Evolutionary conservation across 768 basidiomycete species (phyloP).

Genomic region (Mycena venus): DNA sequence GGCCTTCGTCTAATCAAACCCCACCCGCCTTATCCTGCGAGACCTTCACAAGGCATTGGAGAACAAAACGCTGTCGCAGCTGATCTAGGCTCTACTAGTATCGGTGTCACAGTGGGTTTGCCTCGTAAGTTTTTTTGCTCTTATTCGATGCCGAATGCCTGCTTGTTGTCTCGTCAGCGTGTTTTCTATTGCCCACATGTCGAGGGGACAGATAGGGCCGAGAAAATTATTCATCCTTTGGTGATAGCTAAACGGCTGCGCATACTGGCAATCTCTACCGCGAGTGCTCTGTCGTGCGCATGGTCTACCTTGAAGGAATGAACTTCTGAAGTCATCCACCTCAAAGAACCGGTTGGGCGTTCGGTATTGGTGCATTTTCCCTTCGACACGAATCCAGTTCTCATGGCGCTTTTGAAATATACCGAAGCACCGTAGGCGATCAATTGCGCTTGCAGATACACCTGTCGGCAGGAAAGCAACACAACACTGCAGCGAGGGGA

Average conservation of each 20-base stretch:
- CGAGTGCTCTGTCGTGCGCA: not conserved
- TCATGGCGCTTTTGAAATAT: not conserved
- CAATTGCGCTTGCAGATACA: not conserved
- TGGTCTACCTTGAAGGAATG: not conserved
- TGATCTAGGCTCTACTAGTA: not conserved
- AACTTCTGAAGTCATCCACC: not conserved
- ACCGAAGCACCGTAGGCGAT: not conserved
- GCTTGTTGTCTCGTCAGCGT: not conserved
- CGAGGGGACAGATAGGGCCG: not conserved
- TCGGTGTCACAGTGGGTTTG: not conserved
- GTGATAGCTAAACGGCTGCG: not conserved
- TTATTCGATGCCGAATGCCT: not conserved
- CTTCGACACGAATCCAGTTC: not conserved
- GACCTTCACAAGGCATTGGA: not conserved
- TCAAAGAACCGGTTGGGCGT: not conserved
- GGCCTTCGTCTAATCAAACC: constrained; percentile 1
- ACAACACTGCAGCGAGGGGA: no score
- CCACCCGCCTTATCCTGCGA: not conserved
- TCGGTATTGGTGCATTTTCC: not conserved
- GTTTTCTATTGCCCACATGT: not conserved
- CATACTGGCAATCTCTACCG: not conserved
- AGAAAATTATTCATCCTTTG: not conserved
- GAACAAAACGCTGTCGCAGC: not conserved
- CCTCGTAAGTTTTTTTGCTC: not conserved
- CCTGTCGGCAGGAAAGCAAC: not conserved